phyloP scores from a whole-genome alignment of 106 monocot genomes.

The Platanthera guangdongensis region DNA sequence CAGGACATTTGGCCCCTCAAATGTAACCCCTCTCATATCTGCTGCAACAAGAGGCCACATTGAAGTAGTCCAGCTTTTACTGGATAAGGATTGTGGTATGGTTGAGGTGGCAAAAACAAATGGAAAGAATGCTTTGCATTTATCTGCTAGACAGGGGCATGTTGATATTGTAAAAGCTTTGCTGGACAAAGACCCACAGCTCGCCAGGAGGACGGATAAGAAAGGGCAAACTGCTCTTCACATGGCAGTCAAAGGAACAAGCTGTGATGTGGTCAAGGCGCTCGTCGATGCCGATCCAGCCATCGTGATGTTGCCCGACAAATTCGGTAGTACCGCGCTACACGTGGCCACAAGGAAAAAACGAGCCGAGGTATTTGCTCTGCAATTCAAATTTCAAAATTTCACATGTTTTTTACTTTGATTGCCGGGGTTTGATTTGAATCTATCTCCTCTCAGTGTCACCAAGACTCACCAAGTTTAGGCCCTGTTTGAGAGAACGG shows the following conservation, averaged over 20 bases:
- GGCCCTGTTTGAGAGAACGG: too few species aligned
- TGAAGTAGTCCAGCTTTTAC: conserved; percentile 11
- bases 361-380: conserved; percentile 17
- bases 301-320: conserved; percentile 31
- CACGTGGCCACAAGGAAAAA: conserved; percentile 35
- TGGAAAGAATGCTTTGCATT: conserved; percentile 33
- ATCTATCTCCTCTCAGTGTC: background rate
- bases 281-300: conserved; percentile 34
- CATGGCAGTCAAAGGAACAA: conserved; percentile 32
- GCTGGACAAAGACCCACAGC: conserved; percentile 31
- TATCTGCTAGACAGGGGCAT: conserved; percentile 27
- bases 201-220: conserved; percentile 26
- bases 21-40: conserved; percentile 26
- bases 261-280: conserved; percentile 17
- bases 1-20: conserved; percentile 28
- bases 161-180: conserved; percentile 20
- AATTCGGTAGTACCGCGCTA: conserved; percentile 23
- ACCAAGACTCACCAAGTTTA: background rate
- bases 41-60: conserved; percentile 25
- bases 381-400: background rate
- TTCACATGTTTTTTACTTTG: background rate
- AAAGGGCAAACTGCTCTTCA: conserved; percentile 39
- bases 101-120: conserved; percentile 21
- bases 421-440: background rate
- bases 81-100: conserved; percentile 20